A percentile compares a stretch with the other conserved stretches of the same genome.
phyloP scores from a whole-genome alignment of 176 grass and related monocot species.

The Triticum urartu region DNA sequence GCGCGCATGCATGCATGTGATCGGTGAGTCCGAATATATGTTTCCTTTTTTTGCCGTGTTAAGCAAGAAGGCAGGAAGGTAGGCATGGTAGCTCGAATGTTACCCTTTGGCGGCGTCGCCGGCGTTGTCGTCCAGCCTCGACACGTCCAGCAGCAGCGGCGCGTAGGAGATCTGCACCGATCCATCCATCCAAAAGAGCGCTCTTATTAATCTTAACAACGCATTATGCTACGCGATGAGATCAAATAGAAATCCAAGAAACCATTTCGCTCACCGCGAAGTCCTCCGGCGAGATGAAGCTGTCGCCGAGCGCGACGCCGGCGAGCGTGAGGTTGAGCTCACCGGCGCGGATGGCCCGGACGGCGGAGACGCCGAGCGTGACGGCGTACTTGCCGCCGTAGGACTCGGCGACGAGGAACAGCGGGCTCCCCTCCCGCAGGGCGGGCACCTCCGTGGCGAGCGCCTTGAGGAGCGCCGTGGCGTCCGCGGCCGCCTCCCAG shows the following conservation, averaged over 20 bases:
- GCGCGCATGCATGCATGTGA: too few species aligned
- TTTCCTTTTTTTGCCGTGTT: too few species aligned
- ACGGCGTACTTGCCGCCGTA: conserved; percentile 77
- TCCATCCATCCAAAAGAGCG: too few species aligned
- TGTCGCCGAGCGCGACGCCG: conserved; percentile 66
- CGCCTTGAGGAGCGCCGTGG: conserved; percentile 47
- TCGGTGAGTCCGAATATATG: too few species aligned
- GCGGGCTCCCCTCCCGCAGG: conserved; percentile 44
- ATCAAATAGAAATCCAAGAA: too few species aligned
- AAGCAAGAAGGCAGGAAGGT: too few species aligned
- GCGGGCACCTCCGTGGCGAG: conserved; percentile 35
- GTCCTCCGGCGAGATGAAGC: conserved; percentile 73
- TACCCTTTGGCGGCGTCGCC: conserved; percentile 43
- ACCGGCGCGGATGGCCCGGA: conserved; percentile 41
- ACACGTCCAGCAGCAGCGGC: conserved; percentile 63
- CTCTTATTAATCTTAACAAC: neutral
- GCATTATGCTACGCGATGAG: neutral
- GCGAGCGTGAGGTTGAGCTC: conserved; percentile 48
- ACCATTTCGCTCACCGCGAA: conserved; percentile 43
- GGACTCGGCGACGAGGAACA: conserved; percentile 67
- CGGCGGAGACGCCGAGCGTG: conserved; percentile 43
- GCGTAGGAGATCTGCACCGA: conserved; percentile 52
- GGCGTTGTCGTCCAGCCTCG: conserved; percentile 56
- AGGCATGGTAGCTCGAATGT: neutral
- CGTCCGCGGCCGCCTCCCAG: conserved; percentile 46